Evolutionary conservation across 495 filamentous ascomycete genomes (phyloP).

Genomic region (Aspergillus sparsus): DNA sequence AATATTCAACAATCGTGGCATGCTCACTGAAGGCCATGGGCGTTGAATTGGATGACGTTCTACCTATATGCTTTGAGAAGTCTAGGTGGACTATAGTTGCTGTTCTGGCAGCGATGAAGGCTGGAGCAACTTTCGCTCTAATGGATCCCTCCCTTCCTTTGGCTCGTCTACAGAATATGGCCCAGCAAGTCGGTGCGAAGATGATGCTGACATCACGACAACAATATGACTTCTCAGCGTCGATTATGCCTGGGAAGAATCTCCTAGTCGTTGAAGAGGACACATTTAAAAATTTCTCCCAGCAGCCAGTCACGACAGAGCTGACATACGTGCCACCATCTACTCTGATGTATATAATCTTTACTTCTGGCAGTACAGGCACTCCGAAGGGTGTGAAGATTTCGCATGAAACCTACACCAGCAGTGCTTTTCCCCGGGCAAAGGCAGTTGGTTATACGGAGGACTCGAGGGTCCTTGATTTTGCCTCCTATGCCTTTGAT

Average conservation of each 20-base stretch:
- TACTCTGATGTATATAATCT: conserved; percentile 47
- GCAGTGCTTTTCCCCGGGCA: conserved; percentile 39
- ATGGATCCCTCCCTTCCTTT: conserved; percentile 43
- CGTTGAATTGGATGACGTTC: conserved; percentile 34
- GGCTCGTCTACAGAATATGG: conserved; percentile 43
- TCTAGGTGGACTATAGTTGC: conserved; percentile 49
- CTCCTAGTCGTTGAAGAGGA: conserved; percentile 32
- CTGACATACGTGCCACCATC: conserved; percentile 32
- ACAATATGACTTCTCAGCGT: conserved; percentile 28
- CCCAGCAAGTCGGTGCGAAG: conserved; percentile 34
- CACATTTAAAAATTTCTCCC: conserved; percentile 18
- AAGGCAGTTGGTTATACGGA: conserved; percentile 39
- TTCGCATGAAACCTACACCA: conserved; percentile 48
- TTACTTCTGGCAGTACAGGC: conserved; percentile 57
- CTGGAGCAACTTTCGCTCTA: conserved; percentile 40
- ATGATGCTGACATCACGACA: conserved; percentile 35
- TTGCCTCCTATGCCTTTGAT: conserved; percentile 52
- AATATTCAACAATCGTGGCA: conserved; percentile 37
- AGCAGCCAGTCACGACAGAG: conserved; percentile 3
- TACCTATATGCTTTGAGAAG: conserved; percentile 52
- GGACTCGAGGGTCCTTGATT: conserved; percentile 44
- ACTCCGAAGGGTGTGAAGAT: conserved; percentile 58
- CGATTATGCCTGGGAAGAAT: conserved; percentile 32
- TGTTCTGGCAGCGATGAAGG: conserved; percentile 47
- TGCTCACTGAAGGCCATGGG: conserved; percentile 28